Evolutionary conservation across 257 asterid genomes (phyloP), one percentile per base, ranked within the genome.

Genomic region (Apocynum venetum): DNA sequence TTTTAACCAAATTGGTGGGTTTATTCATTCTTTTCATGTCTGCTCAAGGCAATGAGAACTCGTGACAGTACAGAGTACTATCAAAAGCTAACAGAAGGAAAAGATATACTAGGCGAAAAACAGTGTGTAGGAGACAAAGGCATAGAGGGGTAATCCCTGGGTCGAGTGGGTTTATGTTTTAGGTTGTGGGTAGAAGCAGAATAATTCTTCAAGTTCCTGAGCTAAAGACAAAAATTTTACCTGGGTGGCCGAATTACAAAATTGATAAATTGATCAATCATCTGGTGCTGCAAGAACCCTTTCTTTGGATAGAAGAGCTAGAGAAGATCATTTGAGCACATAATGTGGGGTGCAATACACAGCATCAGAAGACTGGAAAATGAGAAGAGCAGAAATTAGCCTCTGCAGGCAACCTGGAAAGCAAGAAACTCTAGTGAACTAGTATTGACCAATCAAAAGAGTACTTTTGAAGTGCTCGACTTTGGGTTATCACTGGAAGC

Each of bases 191-290:
- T 31, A 40, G 31, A 36, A 40, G 51, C 31, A 43, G 36, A 41
- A 68, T 11, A 43, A 15, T 1, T 41, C 49, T 38, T 53, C 8
- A 35, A 73, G 77, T 11, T 71, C 41, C 51, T 12, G 41, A 48
- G 61, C 31, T 10, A 31, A 71, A 51, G 68, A 57, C 7, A 59
- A 9, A 19, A 55, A 15, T 17, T 78, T 41, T 82, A 96, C 99
- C 99, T 96, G 44, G 98, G 98, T 0, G 99, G 99, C 83, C 99
- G 93, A 82, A 96, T 93, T 80, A 96, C 99, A 70, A 96, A 96
- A 82, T 91, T 93, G 85, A 96, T 90, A 79, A 96, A 96, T 79
- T 93, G 99, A 67, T 96, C 99, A 77, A 96, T 96, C 99, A 96
- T 96, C 84, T 83, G 76, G 69, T 52, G 59, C 43, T 17, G 52